Evolutionary conservation across 352 stramenopile species (phyloP), one percentile per base, ranked within the genome.

Genomic region (Globisporangium orthogonon): DNA sequence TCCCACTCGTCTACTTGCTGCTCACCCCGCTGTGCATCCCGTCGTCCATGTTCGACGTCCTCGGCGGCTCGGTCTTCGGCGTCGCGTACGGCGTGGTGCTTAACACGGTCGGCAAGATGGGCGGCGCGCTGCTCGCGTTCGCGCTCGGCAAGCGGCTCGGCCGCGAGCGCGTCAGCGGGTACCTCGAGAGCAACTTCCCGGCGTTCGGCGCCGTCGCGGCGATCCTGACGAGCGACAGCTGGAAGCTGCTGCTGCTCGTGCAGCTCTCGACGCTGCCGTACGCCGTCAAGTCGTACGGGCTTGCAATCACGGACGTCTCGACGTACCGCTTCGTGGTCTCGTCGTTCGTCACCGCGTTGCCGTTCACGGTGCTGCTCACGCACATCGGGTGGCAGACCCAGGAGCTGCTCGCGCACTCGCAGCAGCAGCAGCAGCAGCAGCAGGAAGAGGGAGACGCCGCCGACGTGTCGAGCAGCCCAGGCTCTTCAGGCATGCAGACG

Each of bases 221-320:
- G 6, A 75, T 89, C 28, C 51, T 91, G 9, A 62, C 85, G 67
- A 82, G 67, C 29, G 68, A 77, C 14, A 87, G 71, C 56, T 87
- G 79, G 81, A 91, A 87, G 56, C 77, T 77, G 14, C 65, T 91
- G 33, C 39, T 91, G 41, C 64, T 89, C 31, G 70, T 89, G 15
- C 82, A 91, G 57, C 70, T 91, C 45, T 86, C 82, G 2, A 87
- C 79, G 40, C 61, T 89, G 9, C 82, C 78, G n/a, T 68, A 87
- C 29, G 66, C 83, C 9, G 66, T 89, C 61, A 91, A 89, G 57
- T 89, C 73, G 66, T 91, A 87, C 62, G 78, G 76, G 39, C 69
- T 91, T 13, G 76, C 81, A 37, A 78, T 91, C 37, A 82, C 77
- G 1, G 74, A 89, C 54, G 63, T 89, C 43, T 73, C 68, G 7